Evolutionary conservation across 2,329 filamentous ascomycete species (phyloP).

Genomic region (Aureobasidium sp.): DNA sequence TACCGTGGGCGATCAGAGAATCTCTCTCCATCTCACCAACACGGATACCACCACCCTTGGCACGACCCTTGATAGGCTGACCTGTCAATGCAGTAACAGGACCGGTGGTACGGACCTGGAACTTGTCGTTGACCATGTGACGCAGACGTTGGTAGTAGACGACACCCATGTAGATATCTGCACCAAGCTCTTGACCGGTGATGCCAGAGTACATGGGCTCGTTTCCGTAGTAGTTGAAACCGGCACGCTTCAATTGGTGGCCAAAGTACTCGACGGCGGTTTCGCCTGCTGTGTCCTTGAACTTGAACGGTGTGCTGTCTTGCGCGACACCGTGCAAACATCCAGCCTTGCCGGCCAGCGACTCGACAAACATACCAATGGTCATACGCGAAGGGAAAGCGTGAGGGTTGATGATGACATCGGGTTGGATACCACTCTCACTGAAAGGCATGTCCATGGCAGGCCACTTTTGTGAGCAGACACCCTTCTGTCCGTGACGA

Average conservation of each 20-base stretch:
- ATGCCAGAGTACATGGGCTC: slow-evolving; percentile 98
- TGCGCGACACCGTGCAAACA: slow-evolving; percentile 93
- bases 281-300: slow-evolving; percentile 69
- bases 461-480: slow-evolving; percentile 93
- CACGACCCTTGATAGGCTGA: slow-evolving; percentile 93
- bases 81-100: slow-evolving; percentile 85
- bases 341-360: slow-evolving; percentile 88
- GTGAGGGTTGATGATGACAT: slow-evolving; percentile 98
- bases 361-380: slow-evolving; percentile 98
- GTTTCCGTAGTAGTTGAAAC: slow-evolving; percentile 97
- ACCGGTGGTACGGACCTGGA: slow-evolving; percentile 92
- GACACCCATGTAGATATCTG: slow-evolving; percentile 92
- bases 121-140: slow-evolving; percentile 99
- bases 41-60: slow-evolving; percentile 95
- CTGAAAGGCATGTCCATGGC: slow-evolving; percentile 91
- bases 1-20: slow-evolving; percentile 87
- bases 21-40: slow-evolving; percentile 99
- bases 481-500: slow-evolving; percentile 96
- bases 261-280: slow-evolving; percentile 93
- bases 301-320: slow-evolving; percentile 91
- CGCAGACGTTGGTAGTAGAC: slow-evolving; percentile 97
- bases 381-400: slow-evolving; percentile 99
- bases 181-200: slow-evolving; percentile 86
- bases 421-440: slow-evolving; percentile 91
- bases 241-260: slow-evolving; percentile 87